Percentiles rank a stretch among this genome's conserved stretches.
phyloP scores from a whole-genome alignment of 1,284 basidiomycete genomes.

The Boletus smithii region DNA sequence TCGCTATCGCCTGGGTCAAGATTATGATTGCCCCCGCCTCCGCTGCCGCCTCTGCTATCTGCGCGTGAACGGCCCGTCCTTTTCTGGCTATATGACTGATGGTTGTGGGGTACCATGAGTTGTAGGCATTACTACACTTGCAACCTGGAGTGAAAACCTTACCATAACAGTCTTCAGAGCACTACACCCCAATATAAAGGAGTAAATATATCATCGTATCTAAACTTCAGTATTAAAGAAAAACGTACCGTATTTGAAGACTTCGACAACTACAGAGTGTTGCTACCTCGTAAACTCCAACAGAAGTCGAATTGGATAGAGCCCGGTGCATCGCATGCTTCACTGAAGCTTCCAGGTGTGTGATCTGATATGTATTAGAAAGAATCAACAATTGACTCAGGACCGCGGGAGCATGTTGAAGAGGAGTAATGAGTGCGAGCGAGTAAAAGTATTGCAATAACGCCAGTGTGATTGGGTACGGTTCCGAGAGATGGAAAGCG shows the following conservation, averaged over 20 bases:
- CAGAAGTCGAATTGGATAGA: slow-evolving; percentile 78
- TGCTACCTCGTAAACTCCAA: slow-evolving; percentile 91
- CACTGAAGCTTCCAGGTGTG: slow-evolving; percentile 74
- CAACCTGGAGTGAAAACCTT: slow-evolving; percentile 24
- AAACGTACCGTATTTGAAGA: slow-evolving; percentile 76
- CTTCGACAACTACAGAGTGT: slow-evolving; percentile 86
- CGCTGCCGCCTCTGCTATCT: slow-evolving; percentile 49
- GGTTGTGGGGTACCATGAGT: slow-evolving; percentile 11
- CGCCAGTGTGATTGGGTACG: slow-evolving; percentile 85
- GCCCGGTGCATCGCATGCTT: slow-evolving; percentile 91
- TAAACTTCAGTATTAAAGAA: neutral
- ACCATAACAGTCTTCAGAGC: slow-evolving; percentile 79
- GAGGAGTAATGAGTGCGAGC: slow-evolving; percentile 76
- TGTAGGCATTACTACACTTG: slow-evolving; percentile 3
- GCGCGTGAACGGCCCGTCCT: slow-evolving; percentile 53
- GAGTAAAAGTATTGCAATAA: slow-evolving; percentile 93
- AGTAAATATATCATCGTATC: slow-evolving; percentile 16
- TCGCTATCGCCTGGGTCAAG: slow-evolving; percentile 42
- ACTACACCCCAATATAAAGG: slow-evolving; percentile 33
- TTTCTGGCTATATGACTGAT: slow-evolving; percentile 67
- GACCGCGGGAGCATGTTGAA: slow-evolving; percentile 88
- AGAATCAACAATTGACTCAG: slow-evolving; percentile 85
- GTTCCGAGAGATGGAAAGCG: slow-evolving; percentile 79
- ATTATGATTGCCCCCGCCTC: slow-evolving; percentile 41
- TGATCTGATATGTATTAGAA: slow-evolving; percentile 77